phyloP scores from a whole-genome alignment of 2,329 filamentous ascomycete species.

The Pestalotiopsis sp. region DNA sequence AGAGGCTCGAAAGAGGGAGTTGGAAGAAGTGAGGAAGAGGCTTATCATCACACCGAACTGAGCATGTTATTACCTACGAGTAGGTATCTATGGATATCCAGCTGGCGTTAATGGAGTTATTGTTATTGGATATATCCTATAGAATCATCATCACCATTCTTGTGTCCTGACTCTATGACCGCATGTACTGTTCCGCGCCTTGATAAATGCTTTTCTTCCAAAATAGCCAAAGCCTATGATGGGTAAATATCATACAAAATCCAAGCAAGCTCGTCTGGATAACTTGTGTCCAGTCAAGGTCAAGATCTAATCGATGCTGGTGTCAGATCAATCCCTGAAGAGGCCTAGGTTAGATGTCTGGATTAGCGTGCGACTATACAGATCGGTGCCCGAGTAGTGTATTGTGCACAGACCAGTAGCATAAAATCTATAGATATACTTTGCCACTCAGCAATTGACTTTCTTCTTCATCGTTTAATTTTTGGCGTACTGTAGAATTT shows the following conservation, averaged over 20 bases:
- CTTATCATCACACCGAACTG: constrained; percentile 11
- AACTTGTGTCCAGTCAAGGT: no score
- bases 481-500: neutral
- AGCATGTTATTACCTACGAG: neutral
- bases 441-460: neutral
- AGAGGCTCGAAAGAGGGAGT: constrained; percentile 23
- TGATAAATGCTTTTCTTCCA: no score
- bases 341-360: neutral
- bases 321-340: neutral
- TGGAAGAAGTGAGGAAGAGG: constrained; percentile 23
- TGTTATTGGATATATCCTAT: neutral
- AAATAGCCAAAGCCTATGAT: no score
- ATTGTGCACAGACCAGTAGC: neutral
- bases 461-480: neutral
- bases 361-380: neutral
- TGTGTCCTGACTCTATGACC: neutral
- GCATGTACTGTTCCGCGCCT: no score
- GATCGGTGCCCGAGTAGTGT: neutral
- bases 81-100: neutral
- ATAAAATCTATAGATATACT: neutral
- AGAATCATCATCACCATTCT: neutral
- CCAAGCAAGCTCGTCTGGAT: no score
- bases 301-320: neutral
- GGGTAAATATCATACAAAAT: no score
- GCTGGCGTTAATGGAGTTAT: neutral